A percentile compares a stretch with the other conserved stretches of the same genome.
These are phyloP conservation scores for Wickerhamomyces strasburgensis DNA, from an alignment of 805 yeast species.

Conservation along the genomic window DNA sequence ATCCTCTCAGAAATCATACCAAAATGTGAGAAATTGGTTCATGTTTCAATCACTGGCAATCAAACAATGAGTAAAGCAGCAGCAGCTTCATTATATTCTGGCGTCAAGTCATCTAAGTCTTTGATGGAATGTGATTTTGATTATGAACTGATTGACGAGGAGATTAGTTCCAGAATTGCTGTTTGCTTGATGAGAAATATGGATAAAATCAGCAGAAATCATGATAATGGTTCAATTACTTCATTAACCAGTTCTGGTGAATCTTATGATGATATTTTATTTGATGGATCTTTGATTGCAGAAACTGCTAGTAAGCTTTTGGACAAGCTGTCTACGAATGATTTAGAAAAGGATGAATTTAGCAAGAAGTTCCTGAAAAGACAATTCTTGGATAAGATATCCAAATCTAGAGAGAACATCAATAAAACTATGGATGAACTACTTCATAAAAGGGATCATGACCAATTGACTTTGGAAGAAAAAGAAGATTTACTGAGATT, in stretches of 20 bases:
- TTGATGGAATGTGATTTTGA: constrained; percentile 68
- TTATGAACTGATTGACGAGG: constrained; percentile 52
- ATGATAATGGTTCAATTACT: constrained; percentile 14
- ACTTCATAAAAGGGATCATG: constrained; percentile 47
- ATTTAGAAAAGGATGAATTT: constrained; percentile 27
- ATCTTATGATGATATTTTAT: constrained; percentile 55
- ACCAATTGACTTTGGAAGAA: constrained; percentile 52
- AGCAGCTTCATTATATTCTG: constrained; percentile 61
- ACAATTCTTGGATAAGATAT: constrained; percentile 38
- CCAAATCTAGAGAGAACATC: constrained; percentile 34
- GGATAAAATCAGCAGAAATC: constrained; percentile 47
- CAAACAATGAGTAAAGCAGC: constrained; percentile 50
- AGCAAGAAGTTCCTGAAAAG: constrained; percentile 33
- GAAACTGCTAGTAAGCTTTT: constrained; percentile 68
- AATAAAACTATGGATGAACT: constrained; percentile 51
- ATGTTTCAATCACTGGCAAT: constrained; percentile 66
- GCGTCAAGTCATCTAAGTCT: constrained; percentile 61
- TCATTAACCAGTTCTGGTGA: constrained; percentile 24
- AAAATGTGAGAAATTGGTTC: constrained; percentile 59
- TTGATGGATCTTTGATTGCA: constrained; percentile 70
- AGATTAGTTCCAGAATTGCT: constrained; percentile 67
- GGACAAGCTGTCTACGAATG: constrained; percentile 30
- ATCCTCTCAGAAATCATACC: constrained; percentile 65
- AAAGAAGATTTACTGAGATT: constrained; percentile 71
- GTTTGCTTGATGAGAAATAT: constrained; percentile 78